Evolutionary conservation across 2,329 filamentous ascomycete genomes (phyloP).

Genomic region (Fusarium annulatum): DNA sequence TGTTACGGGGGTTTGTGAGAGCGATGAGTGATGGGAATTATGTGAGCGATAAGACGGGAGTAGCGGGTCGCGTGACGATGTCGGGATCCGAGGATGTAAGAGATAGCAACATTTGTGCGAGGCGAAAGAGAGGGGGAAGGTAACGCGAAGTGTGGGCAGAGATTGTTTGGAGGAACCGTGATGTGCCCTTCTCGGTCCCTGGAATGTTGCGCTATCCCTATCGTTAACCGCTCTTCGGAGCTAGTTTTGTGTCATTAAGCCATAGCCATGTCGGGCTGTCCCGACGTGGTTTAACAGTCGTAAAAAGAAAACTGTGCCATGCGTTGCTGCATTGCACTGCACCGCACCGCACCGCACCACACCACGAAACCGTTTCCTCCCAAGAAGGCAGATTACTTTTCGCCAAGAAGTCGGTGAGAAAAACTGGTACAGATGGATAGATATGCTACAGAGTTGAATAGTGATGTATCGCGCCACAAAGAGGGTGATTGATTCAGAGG

Average conservation of each 20-base stretch:
- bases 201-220: conserved; percentile 33
- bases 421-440: conserved; percentile 40
- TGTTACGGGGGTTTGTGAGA: conserved; percentile 44
- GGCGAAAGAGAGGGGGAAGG: conserved; percentile 37
- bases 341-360: conserved; percentile 7
- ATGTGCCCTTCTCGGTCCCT: conserved; percentile 45
- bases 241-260: conserved; percentile 41
- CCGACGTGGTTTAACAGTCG: conserved; percentile 38
- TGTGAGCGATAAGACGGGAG: conserved; percentile 41
- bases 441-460: conserved; percentile 29
- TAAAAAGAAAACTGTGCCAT: conserved; percentile 37
- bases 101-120: conserved; percentile 41
- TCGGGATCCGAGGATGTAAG: conserved; percentile 36
- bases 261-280: conserved; percentile 36
- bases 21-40: conserved; percentile 45
- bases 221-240: conserved; percentile 37
- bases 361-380: conserved; percentile 28
- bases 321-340: conserved; percentile 13
- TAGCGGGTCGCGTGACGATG: conserved; percentile 36
- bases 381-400: conserved; percentile 30
- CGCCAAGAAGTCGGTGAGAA: conserved; percentile 28
- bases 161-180: conserved; percentile 44
- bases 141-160: conserved; percentile 44
- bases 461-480: conserved; percentile 38
- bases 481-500: conserved; percentile 31